These are phyloP conservation scores for Knufia petricola DNA, from an alignment of 2,329 filamentous ascomycete genomes.

Conservation along the genomic window DNA sequence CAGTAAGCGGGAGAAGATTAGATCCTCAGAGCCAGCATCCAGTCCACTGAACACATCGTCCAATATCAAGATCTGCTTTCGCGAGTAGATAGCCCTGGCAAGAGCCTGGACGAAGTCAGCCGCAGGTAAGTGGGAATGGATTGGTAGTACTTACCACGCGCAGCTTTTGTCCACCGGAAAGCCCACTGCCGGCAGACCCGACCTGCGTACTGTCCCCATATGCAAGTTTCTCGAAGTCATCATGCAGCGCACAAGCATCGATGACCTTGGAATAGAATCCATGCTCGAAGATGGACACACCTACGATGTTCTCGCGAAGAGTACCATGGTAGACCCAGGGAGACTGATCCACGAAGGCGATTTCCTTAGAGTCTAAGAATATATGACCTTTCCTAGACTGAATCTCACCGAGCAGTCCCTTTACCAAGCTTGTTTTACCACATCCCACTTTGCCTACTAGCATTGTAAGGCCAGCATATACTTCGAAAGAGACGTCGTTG, in stretches of 20 bases:
- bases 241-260: conserved; percentile 20
- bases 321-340: conserved; percentile 21
- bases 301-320: conserved; percentile 22
- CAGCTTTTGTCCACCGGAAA: conserved; percentile 26
- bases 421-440: conserved; percentile 13
- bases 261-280: conserved; percentile 25
- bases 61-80: conserved; percentile 39
- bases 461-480: conserved; percentile 18
- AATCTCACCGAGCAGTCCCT: conserved; percentile 20
- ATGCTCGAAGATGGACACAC: conserved; percentile 11
- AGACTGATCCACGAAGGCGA: conserved; percentile 19
- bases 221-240: conserved; percentile 21
- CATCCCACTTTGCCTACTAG: conserved; percentile 24
- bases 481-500: conserved; percentile 19
- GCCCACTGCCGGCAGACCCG: conserved; percentile 21
- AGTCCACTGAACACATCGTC: conserved; percentile 46
- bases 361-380: neutral
- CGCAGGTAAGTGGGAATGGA: neutral
- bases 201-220: conserved; percentile 21
- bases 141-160: conserved; percentile 11
- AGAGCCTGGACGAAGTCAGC: conserved; percentile 28
- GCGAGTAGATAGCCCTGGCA: conserved; percentile 44
- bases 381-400: conserved; percentile 11
- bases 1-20: conserved; percentile 39
- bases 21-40: conserved; percentile 40